Percentiles rank a stretch among this genome's conserved stretches.
Conservation (phyloP, 2,329 filamentous ascomycete genomes). For the Xylaria sp. region DNA sequence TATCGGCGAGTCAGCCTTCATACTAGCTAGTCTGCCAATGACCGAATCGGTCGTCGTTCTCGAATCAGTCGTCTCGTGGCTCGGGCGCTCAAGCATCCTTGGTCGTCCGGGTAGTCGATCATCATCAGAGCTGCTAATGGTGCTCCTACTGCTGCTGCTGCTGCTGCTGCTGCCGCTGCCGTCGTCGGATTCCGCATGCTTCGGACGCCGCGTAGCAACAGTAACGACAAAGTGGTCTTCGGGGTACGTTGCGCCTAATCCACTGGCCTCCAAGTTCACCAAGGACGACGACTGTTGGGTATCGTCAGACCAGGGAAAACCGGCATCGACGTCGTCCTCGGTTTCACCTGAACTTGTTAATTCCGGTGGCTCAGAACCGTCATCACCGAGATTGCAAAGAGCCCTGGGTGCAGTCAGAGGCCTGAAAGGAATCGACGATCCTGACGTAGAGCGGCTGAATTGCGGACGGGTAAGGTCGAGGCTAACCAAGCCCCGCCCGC, state of each 20-base stretch:
- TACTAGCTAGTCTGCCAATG: slow-evolving; percentile 44
- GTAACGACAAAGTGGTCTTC: slow-evolving; percentile 66
- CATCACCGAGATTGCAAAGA: slow-evolving; percentile 30
- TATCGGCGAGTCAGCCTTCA: slow-evolving; percentile 45
- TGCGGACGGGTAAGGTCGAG: slow-evolving; percentile 32
- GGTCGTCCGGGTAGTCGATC: slow-evolving; percentile 1
- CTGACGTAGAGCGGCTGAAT: slow-evolving; percentile 45
- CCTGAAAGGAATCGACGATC: slow-evolving; percentile 52
- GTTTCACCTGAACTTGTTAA: slow-evolving; percentile 38
- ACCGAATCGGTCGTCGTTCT: slow-evolving; percentile 45
- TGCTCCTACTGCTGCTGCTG: not conserved
- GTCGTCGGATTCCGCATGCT: slow-evolving; percentile 8
- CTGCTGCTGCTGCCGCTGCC: slow-evolving; percentile 17
- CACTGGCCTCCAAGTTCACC: slow-evolving; percentile 56
- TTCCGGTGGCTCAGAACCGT: slow-evolving; percentile 38
- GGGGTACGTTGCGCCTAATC: slow-evolving; percentile 60
- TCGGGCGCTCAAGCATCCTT: slow-evolving; percentile 8
- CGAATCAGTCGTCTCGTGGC: slow-evolving; percentile 21
- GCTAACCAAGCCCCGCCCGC: slow-evolving; percentile 19
- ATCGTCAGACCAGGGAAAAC: slow-evolving; percentile 51
- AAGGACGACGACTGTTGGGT: slow-evolving; percentile 43
- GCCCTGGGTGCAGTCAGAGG: slow-evolving; percentile 50
- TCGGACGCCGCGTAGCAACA: slow-evolving; percentile 53
- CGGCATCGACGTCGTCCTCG: slow-evolving; percentile 46
- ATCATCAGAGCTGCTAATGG: slow-evolving; percentile 10